A percentile compares a stretch with the other conserved stretches of the same genome.
Evolutionary conservation across 805 yeast genomes (phyloP).

Genomic region (Myxozyma vanderwaltii): DNA sequence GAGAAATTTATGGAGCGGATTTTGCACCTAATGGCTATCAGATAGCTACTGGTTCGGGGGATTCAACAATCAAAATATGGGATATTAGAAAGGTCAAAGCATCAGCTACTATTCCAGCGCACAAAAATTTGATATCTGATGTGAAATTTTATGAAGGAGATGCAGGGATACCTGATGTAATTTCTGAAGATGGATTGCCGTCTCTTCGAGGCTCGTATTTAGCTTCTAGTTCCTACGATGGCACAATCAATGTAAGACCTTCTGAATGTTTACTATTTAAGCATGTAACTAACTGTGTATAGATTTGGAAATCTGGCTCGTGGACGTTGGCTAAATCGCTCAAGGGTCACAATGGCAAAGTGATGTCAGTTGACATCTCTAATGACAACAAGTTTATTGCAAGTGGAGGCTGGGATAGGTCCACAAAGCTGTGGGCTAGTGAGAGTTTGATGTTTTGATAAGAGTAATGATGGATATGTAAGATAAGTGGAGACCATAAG

Average conservation of each 20-base stretch:
- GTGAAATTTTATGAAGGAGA: constrained; percentile 51
- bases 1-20: constrained; percentile 67
- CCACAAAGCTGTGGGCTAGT: constrained; percentile 63
- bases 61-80: constrained; percentile 80
- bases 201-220: constrained; percentile 51
- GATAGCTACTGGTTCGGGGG: constrained; percentile 82
- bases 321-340: constrained; percentile 63
- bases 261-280: background rate
- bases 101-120: constrained; percentile 64
- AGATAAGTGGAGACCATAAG: too few relatives aligned
- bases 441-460: constrained; percentile 6
- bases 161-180: constrained; percentile 34
- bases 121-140: constrained; percentile 69
- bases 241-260: constrained; percentile 49
- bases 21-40: constrained; percentile 79
- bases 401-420: constrained; percentile 83
- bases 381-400: constrained; percentile 50
- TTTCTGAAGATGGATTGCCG: constrained; percentile 42
- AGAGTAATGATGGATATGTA: background rate
- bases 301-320: constrained; percentile 63
- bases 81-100: constrained; percentile 64
- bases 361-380: constrained; percentile 67
- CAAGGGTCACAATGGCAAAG: constrained; percentile 63
- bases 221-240: constrained; percentile 72
- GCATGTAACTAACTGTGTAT: background rate